Evolutionary conservation across 2,329 filamentous ascomycete genomes (phyloP), one percentile per base, ranked within the genome.

Genomic region (Nothophaeocryptopus gaeumannii): DNA sequence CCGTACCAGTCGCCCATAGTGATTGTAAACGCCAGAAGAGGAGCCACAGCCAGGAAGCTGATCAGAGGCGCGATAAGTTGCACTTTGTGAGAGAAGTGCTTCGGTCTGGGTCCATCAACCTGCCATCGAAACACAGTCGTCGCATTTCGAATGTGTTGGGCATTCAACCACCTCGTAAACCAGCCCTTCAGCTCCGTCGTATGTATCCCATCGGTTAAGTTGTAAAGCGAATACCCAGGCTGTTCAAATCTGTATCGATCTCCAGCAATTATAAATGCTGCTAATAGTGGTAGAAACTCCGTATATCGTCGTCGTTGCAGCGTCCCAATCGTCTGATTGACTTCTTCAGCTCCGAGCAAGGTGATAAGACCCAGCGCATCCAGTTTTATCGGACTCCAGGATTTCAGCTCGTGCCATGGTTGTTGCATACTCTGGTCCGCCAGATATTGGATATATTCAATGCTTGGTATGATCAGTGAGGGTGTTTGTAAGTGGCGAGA

Each of bases 311-410:
- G 33, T 5, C 40, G 42, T 16, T 51, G 38, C 16, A 56, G 33
- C 26, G 47, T 47, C 5, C 54, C 54, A 5, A 56, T 35, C 16
- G 40, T 34, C 20, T 29, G 32, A 14, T 47, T 46, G 3, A 56
- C 51, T 26, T 56, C 54, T 11, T 56, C 50, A 11, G 54, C 54
- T 2, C 54, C 54, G 4, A 56, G 38, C 3, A 56, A 35, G 5
- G 54, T 56, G 14, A 56, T 51, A 5, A 56, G 47, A 5, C 53
- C 53, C 9, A 53, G 46, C 10, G 53, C 53, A 34, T 55, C 53
- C 15, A 55, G 45, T 14, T 39, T 37, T 31, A 55, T 47, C 10
- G 50, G 48, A 10, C 20, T 11, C 42, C 48, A 51, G 13, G 34
- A n/a, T 38, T 50, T 50, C 13, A 45, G 13, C n/a, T 26, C 13